Evolutionary conservation across 805 yeast genomes (phyloP), one percentile per base, ranked within the genome.

Genomic region (Suhomyces pyralidae): DNA sequence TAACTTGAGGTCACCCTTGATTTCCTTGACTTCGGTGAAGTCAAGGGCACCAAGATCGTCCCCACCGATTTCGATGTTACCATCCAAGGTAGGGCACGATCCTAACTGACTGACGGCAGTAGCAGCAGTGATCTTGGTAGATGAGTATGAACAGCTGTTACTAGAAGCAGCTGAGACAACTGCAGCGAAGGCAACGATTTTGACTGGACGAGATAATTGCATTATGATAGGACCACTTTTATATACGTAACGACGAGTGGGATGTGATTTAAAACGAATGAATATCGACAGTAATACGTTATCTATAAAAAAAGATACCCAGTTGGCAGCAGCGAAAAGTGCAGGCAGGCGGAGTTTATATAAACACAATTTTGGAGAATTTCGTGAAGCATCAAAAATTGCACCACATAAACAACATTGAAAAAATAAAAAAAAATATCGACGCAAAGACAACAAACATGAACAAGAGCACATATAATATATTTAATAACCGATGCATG

Each of bases 41-140:
- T 65, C 66, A 51, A 64, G 48, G 22, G 54, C 47, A 17, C 57
- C 56, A 20, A 64, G 42, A 30, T 45, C 59, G 50, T 63, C 61
- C n/a, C 69, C 69, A 48, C 68, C 61, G 50, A 75, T 62, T 55
- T 71, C 68, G 51, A 75, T 71, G 48, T 62, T 59, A 48, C 79
- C 79, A 25, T 66, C 71, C 53, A 75, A 66, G 20, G 78, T 74
- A n/a, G 73, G 69, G 60, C 79, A 75, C 9, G 77, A 56, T 54
- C 65, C 68, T 50, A 75, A 61, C 49, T 55, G 59, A 32, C 65
- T 53, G 34, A 72, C 59, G 24, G 69, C 76, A 43, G 74, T 61
- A 32, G 77, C 65, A n/a, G 69, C 76, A 22, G 74, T 65, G 52
- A 75, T 65, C 53, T 76, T 71, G 49, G 71, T 68, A 5, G 24